Evolutionary conservation across 805 yeast species (phyloP), one percentile per base, ranked within the genome.

Genomic region (Metschnikowia colocasiae): DNA sequence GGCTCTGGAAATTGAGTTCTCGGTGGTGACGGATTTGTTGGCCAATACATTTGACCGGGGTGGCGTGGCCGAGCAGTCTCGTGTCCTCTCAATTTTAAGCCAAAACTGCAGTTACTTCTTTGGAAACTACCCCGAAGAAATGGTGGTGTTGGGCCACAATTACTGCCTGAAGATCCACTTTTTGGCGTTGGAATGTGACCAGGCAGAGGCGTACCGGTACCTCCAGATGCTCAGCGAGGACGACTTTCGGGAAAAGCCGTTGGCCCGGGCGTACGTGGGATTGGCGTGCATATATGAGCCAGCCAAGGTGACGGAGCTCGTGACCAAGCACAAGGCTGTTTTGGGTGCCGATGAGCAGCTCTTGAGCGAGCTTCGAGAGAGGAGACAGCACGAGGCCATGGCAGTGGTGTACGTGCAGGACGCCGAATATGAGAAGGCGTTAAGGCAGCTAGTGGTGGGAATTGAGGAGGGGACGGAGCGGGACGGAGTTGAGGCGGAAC

Each of bases 111-210:
- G 37, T 12, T 42, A 42, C 23, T 57, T 69, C 31, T 46, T 61
- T 1, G 47, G 43, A 1, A 58, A 61, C 4, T 73, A 76, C 50
- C 57, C 69, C 1, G 49, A 45, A 1, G 64, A 60, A 7, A 63
- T 79, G 57, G 73, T 74, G 3, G 46, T 43, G 3, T 47, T 74
- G 4, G 59, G 81, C 9, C 57, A 68, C 12, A 56, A 55, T 13
- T 61, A 68, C 52, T 57, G 64, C 41, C 78, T 79, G 0, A 48
- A 53, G 1, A 49, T 80, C 31, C 80, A 79, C 54, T 40, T 48
- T 1, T 62, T 66, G 41, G 62, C 73, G 1, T 54, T 79, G 30
- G 46, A 56, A 1, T 51, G 69, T 20, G 43, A 62, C 9, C 67
- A 62, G 38, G 46, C 35, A 0, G 15, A 29, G 6, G 23, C 64